These are phyloP conservation scores for Umbilicus rupestris DNA, from an alignment of 164 flowering plant species.

Conservation along the genomic window DNA sequence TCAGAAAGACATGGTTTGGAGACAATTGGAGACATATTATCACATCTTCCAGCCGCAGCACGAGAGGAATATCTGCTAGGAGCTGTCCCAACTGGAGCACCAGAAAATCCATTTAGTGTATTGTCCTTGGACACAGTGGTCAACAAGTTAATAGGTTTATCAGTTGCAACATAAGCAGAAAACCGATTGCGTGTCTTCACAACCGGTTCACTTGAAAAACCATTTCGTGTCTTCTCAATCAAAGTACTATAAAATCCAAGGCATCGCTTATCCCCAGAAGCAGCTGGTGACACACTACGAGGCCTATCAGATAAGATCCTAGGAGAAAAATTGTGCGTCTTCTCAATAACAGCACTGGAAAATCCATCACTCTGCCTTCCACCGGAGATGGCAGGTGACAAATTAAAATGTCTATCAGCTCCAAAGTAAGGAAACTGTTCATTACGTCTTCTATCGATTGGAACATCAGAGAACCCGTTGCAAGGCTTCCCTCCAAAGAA, in stretches of 20 bases:
- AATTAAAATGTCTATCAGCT: slow-evolving; percentile 5
- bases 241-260: background rate
- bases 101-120: background rate
- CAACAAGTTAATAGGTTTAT: background rate
- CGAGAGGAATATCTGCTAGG: background rate
- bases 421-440: background rate
- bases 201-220: background rate
- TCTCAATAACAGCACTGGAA: background rate
- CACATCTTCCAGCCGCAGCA: background rate
- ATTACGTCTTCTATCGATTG: slow-evolving; percentile 1
- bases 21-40: background rate
- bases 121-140: background rate
- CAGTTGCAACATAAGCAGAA: too few relatives aligned
- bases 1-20: background rate
- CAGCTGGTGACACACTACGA: background rate
- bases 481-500: background rate
- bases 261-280: background rate
- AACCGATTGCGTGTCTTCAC: background rate
- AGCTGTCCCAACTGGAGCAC: background rate
- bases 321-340: background rate
- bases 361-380: background rate
- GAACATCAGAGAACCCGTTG: background rate
- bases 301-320: slow-evolving; percentile 2
- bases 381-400: background rate
- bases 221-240: background rate